Conservation (phyloP, 1,284 basidiomycete species). For the Mycena sp. region DNA sequence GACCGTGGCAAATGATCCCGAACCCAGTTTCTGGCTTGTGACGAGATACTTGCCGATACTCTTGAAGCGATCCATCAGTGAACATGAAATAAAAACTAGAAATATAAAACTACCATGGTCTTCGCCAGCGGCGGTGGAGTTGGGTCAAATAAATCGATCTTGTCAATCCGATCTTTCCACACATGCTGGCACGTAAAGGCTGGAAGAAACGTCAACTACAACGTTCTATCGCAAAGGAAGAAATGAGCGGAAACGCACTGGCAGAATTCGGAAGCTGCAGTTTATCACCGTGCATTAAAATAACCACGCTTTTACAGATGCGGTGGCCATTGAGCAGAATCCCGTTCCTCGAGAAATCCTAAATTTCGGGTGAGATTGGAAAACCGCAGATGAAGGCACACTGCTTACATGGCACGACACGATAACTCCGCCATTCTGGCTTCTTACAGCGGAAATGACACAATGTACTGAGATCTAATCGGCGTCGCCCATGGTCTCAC, state of each 20-base stretch:
- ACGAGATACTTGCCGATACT: slow-evolving; percentile 72
- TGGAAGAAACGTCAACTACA: slow-evolving; percentile 43
- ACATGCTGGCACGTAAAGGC: slow-evolving; percentile 76
- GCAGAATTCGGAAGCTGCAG: slow-evolving; percentile 75
- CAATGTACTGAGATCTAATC: slow-evolving; percentile 57
- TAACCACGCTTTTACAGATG: slow-evolving; percentile 65
- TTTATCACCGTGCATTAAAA: slow-evolving; percentile 80
- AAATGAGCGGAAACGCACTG: slow-evolving; percentile 49
- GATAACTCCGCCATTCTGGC: slow-evolving; percentile 77
- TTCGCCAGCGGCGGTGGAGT: slow-evolving; percentile 69
- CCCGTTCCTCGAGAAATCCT: slow-evolving; percentile 87
- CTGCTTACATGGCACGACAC: slow-evolving; percentile 76
- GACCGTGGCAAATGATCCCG: slow-evolving; percentile 85
- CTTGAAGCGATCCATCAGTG: slow-evolving; percentile 36
- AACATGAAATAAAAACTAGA: neutral
- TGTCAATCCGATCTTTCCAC: slow-evolving; percentile 62
- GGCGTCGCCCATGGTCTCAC: neutral
- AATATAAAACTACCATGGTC: slow-evolving; percentile 46
- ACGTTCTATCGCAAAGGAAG: slow-evolving; percentile 17
- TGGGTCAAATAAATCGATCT: slow-evolving; percentile 68
- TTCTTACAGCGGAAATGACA: slow-evolving; percentile 80
- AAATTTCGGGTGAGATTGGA: neutral
- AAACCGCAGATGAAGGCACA: neutral
- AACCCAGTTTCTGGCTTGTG: slow-evolving; percentile 80
- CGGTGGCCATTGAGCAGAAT: slow-evolving; percentile 76